Percentiles rank a stretch among this genome's conserved stretches.
These are phyloP conservation scores for Lolium perenne DNA, from an alignment of 176 grass and related monocot genomes.

Conservation along the genomic window DNA sequence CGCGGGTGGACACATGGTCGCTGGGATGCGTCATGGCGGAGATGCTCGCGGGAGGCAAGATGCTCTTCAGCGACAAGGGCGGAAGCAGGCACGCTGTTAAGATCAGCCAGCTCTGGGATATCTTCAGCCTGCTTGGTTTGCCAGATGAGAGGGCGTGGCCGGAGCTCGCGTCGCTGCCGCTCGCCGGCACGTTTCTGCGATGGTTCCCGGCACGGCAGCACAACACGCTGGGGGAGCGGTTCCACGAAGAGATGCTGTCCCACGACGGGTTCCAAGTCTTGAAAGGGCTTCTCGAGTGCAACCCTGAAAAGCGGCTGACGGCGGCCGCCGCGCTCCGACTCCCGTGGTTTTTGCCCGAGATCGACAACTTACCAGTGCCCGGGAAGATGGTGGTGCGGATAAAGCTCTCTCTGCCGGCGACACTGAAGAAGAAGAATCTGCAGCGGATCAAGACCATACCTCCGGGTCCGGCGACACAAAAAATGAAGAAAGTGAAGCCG, in stretches of 20 bases:
- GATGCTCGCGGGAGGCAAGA: neutral
- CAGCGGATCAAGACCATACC: neutral
- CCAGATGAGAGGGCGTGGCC: neutral
- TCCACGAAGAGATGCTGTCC: neutral
- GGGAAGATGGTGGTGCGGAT: neutral
- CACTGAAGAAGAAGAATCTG: neutral
- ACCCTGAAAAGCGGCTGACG: neutral
- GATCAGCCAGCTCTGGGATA: neutral
- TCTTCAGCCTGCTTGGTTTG: neutral
- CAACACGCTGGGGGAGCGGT: neutral
- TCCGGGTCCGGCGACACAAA: no score
- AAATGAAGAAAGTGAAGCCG: neutral
- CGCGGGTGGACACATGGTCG: neutral
- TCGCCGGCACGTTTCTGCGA: neutral
- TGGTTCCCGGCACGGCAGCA: neutral
- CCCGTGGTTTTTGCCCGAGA: neutral
- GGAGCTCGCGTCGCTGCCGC: neutral
- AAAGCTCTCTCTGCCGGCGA: neutral
- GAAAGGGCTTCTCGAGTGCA: conserved; percentile 19
- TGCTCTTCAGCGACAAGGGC: neutral
- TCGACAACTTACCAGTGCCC: neutral
- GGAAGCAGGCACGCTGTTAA: neutral
- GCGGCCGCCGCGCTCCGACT: neutral
- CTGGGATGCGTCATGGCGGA: conserved; percentile 16
- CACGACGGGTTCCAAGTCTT: neutral